A percentile compares a stretch with the other conserved stretches of the same genome.
phyloP scores from a whole-genome alignment of 495 filamentous ascomycete species.

The Penicillium samsonianum region DNA sequence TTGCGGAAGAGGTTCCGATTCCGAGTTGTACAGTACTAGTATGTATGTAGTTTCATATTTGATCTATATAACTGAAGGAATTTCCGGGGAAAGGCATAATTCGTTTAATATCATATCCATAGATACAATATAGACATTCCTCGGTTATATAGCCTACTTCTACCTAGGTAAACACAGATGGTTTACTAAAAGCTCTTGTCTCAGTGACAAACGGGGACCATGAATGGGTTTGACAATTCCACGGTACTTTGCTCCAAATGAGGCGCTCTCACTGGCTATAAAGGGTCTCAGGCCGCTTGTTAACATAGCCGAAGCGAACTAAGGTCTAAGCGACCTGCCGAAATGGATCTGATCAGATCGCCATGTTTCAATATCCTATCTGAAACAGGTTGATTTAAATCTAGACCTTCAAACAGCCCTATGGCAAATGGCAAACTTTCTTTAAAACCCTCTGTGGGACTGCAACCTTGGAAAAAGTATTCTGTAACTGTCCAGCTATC shows the following conservation, averaged over 20 bases:
- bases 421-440: not conserved
- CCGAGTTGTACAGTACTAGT: too few species aligned
- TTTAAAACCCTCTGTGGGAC: not conserved
- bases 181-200: too few species aligned
- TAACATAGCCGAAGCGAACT: conserved; percentile 11
- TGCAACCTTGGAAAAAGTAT: not conserved
- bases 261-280: not conserved
- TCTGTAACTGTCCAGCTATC: not conserved
- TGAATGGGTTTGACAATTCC: not conserved
- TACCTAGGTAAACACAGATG: too few species aligned
- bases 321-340: conserved; percentile 12
- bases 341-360: conserved; percentile 1
- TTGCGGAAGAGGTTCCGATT: too few species aligned
- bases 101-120: too few species aligned
- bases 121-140: too few species aligned
- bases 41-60: too few species aligned
- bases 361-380: not conserved
- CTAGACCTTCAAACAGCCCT: not conserved
- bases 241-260: too few species aligned
- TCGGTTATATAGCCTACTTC: too few species aligned
- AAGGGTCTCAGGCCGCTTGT: conserved; percentile 7
- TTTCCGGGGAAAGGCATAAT: too few species aligned
- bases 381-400: not conserved
- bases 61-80: too few species aligned
- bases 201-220: too few species aligned